These are phyloP conservation scores for Fistulinella prunicolor DNA, from an alignment of 768 basidiomycete genomes.

Conservation along the genomic window DNA sequence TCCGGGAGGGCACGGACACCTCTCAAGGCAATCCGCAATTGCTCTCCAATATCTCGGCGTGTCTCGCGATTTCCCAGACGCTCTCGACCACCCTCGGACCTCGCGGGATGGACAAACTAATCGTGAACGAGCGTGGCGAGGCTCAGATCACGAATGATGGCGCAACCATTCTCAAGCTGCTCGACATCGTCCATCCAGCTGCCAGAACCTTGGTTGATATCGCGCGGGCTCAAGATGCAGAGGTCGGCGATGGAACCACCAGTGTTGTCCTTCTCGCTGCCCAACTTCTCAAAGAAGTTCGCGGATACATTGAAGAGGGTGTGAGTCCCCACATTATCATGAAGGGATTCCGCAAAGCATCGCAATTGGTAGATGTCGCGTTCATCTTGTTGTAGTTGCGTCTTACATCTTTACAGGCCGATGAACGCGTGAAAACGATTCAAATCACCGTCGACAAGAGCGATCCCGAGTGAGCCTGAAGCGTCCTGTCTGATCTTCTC, in stretches of 20 bases:
- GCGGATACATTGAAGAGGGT: conserved; percentile 91
- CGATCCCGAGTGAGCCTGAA: conserved; percentile 74
- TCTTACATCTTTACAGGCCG: conserved; percentile 50
- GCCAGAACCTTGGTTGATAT: conserved; percentile 98
- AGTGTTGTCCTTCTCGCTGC: conserved; percentile 93
- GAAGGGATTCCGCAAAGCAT: conserved; percentile 90
- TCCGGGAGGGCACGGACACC: conserved; percentile 93
- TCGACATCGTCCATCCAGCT: conserved; percentile 98
- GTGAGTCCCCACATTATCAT: conserved; percentile 97
- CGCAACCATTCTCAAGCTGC: conserved; percentile 94
- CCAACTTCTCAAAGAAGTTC: conserved; percentile 90
- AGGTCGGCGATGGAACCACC: conserved; percentile 98
- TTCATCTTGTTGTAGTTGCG: conserved; percentile 6
- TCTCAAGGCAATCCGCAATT: conserved; percentile 93
- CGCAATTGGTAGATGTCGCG: conserved; percentile 65
- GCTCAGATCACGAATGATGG: conserved; percentile 99
- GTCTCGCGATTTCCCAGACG: conserved; percentile 89
- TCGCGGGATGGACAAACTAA: conserved; percentile 98
- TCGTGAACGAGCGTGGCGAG: conserved; percentile 89
- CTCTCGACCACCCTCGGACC: conserved; percentile 96
- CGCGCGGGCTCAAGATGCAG: conserved; percentile 96
- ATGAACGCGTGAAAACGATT: conserved; percentile 83
- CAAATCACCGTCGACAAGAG: conserved; percentile 89
- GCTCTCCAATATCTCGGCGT: conserved; percentile 94
- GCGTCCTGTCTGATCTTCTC: neutral